These are phyloP conservation scores for Tulasnella sp. DNA, from an alignment of 768 basidiomycete species.

Conservation along the genomic window DNA sequence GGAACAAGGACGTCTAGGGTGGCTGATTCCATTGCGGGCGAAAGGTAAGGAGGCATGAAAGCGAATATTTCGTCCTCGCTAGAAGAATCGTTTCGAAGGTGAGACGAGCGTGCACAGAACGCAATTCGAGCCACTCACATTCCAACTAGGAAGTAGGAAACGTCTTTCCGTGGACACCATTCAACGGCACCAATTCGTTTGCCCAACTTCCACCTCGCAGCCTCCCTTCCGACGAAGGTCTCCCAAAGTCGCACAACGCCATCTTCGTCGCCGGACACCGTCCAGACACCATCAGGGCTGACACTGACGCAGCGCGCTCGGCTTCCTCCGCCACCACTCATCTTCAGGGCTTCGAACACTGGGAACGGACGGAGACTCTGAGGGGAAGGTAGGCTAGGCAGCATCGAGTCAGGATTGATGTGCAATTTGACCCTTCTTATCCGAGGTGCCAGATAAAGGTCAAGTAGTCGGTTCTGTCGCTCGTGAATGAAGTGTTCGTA, in stretches of 20 bases:
- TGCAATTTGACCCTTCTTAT: constrained; percentile 79
- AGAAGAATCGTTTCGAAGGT: constrained; percentile 4
- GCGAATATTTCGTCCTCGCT: constrained; percentile 77
- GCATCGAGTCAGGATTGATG: constrained; percentile 80
- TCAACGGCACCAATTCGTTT: constrained; percentile 72
- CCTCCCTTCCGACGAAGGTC: constrained; percentile 74
- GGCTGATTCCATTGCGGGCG: constrained; percentile 41
- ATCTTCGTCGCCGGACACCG: constrained; percentile 79
- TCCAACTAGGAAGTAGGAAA: constrained; percentile 65
- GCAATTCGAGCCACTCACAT: constrained; percentile 42
- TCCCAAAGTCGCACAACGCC: constrained; percentile 89
- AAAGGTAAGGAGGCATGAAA: constrained; percentile 67
- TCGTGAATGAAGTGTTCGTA: constrained; percentile 89
- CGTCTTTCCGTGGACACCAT: constrained; percentile 87
- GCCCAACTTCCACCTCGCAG: constrained; percentile 75
- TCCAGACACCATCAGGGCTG: constrained; percentile 88
- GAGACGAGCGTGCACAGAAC: not conserved
- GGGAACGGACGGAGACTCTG: constrained; percentile 91
- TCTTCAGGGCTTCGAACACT: constrained; percentile 61
- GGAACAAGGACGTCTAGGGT: constrained; percentile 56
- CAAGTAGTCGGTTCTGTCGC: constrained; percentile 85
- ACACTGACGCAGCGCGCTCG: constrained; percentile 64
- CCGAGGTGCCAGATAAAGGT: constrained; percentile 91
- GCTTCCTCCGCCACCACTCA: constrained; percentile 46
- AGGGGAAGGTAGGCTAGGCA: constrained; percentile 91